These are phyloP conservation scores for Volutella citrinella DNA, from an alignment of 2,329 filamentous ascomycete genomes.

Conservation along the genomic window DNA sequence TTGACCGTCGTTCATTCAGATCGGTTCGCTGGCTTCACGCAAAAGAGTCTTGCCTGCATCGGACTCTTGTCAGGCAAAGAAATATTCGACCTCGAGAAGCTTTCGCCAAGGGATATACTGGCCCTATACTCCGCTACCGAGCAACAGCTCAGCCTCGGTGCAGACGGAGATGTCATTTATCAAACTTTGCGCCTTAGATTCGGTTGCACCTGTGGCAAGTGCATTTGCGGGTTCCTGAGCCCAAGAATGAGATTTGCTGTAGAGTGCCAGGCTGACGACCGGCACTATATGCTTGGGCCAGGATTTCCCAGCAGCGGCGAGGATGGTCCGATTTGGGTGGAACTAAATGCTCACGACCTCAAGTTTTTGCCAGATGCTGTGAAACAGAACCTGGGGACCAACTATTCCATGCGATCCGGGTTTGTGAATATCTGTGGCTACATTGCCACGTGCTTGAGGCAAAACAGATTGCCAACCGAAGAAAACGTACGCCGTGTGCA, in stretches of 20 bases:
- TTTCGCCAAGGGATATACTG: no score
- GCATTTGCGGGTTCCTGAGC: slow-evolving; percentile 6
- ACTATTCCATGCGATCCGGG: background rate
- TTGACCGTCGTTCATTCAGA: background rate
- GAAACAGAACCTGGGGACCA: background rate
- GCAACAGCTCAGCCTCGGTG: background rate
- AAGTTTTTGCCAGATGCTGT: background rate
- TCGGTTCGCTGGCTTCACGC: background rate
- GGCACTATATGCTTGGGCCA: no score
- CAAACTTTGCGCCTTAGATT: background rate
- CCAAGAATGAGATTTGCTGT: slow-evolving; percentile 2
- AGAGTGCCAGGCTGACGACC: background rate
- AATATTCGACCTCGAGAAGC: no score
- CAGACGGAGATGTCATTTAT: background rate
- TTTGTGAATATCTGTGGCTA: slow-evolving; percentile 1
- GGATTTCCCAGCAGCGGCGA: no score
- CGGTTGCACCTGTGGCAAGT: slow-evolving; percentile 7
- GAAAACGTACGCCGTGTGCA: background rate
- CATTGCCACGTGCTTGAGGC: background rate
- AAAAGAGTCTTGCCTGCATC: background rate
- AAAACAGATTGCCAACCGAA: background rate
- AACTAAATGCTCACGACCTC: background rate
- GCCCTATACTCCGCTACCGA: no score
- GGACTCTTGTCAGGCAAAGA: background rate
- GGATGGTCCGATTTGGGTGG: background rate